These are phyloP conservation scores for Pseudonectria foliicola DNA, from an alignment of 2,329 filamentous ascomycete species.

Conservation along the genomic window DNA sequence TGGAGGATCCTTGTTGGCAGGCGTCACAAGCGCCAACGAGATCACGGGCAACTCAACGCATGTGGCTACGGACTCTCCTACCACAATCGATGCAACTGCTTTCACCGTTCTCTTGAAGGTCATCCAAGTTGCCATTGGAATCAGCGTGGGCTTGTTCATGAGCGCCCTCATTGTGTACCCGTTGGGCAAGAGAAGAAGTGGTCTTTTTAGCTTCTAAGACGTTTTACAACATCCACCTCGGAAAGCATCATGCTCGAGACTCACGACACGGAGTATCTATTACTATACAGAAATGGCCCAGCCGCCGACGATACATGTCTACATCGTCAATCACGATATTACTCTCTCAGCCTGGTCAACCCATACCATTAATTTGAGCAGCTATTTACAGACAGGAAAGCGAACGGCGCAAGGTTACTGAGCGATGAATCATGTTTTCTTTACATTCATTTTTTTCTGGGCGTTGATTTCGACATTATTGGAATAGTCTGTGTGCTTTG, in stretches of 20 bases:
- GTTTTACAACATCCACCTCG: not conserved
- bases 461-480: too few species aligned
- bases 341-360: too few species aligned
- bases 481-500: too few species aligned
- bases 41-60: slow-evolving; percentile 39
- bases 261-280: not conserved
- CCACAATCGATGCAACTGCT: slow-evolving; percentile 33
- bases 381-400: not conserved
- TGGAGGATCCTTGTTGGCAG: slow-evolving; percentile 50
- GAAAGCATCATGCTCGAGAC: not conserved
- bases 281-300: not conserved
- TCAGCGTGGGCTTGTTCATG: slow-evolving; percentile 54
- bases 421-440: slow-evolving; percentile 10
- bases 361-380: too few species aligned
- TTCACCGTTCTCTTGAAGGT: slow-evolving; percentile 52
- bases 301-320: too few species aligned
- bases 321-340: not conserved
- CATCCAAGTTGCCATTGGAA: slow-evolving; percentile 54
- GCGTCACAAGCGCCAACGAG: slow-evolving; percentile 49
- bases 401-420: slow-evolving; percentile 1
- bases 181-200: slow-evolving; percentile 50
- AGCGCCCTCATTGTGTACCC: slow-evolving; percentile 50
- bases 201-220: slow-evolving; percentile 45
- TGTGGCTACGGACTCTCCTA: slow-evolving; percentile 16
- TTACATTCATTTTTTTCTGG: not conserved